Percentiles rank a stretch among this genome's conserved stretches.
Conservation (phyloP, 257 asterid species). For the Ballota nigra region DNA sequence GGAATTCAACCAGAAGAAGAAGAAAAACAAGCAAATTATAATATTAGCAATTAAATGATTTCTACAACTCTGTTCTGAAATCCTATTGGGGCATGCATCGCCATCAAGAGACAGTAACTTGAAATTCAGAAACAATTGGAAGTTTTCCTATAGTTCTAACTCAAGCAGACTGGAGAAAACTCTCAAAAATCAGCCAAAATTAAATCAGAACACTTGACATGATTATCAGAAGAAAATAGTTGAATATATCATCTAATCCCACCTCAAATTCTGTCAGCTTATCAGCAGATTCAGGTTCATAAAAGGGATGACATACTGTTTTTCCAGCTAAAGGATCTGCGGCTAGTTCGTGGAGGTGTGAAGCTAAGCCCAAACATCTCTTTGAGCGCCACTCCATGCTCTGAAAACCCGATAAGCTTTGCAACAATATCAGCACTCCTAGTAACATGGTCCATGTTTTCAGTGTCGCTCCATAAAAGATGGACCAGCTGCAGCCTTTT, state of each 20-base stretch:
- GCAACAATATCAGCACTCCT: constrained; percentile 61
- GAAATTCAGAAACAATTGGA: background rate
- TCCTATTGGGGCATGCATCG: background rate
- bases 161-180: background rate
- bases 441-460: constrained; percentile 34
- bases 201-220: background rate
- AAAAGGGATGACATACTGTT: constrained; percentile 45
- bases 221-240: background rate
- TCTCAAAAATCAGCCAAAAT: background rate
- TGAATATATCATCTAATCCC: background rate
- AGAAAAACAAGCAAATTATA: background rate
- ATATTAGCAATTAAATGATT: background rate
- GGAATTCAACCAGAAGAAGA: background rate
- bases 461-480: constrained; percentile 44
- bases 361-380: constrained; percentile 75
- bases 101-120: background rate
- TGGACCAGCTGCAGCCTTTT: constrained; percentile 51
- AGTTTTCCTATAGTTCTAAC: constrained; percentile 1
- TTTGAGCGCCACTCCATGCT: constrained; percentile 44
- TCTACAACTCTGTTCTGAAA: background rate
- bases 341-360: constrained; percentile 31
- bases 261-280: background rate
- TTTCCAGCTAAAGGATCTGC: constrained; percentile 58
- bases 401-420: constrained; percentile 54
- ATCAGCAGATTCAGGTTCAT: constrained; percentile 15